Percentiles rank a stretch among this genome's conserved stretches.
Conservation (phyloP, 352 stramenopile genomes). For the Phytophthora sp. region DNA sequence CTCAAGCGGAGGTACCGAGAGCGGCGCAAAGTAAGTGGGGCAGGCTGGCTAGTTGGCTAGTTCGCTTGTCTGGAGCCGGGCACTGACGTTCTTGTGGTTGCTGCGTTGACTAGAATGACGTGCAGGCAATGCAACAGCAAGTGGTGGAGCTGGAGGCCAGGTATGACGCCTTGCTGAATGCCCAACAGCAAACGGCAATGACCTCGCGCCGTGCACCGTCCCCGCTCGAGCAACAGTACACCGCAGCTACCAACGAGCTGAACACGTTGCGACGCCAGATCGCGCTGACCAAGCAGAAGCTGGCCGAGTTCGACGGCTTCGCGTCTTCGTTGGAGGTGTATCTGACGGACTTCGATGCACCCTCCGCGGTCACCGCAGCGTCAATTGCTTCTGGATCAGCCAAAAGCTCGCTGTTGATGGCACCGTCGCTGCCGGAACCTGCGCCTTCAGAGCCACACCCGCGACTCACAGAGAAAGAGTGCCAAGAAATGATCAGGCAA, state of each 20-base stretch:
- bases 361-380: slow-evolving; percentile 17
- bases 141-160: slow-evolving; percentile 37
- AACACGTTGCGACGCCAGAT: slow-evolving; percentile 40
- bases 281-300: slow-evolving; percentile 38
- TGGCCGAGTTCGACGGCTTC: slow-evolving; percentile 47
- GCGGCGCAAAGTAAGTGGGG: slow-evolving; percentile 40
- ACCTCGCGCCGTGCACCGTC: slow-evolving; percentile 17
- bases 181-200: slow-evolving; percentile 27
- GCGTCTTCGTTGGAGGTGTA: slow-evolving; percentile 47
- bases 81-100: slow-evolving; percentile 10
- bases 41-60: too few relatives aligned
- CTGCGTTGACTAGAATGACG: slow-evolving; percentile 33
- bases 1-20: slow-evolving; percentile 45
- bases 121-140: slow-evolving; percentile 50
- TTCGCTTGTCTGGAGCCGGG: too few relatives aligned
- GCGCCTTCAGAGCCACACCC: background rate
- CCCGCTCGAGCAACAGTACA: slow-evolving; percentile 36
- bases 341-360: slow-evolving; percentile 32
- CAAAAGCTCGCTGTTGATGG: slow-evolving; percentile 28
- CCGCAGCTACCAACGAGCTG: slow-evolving; percentile 36
- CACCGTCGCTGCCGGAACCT: slow-evolving; percentile 12
- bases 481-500: slow-evolving; percentile 55
- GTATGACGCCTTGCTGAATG: slow-evolving; percentile 38
- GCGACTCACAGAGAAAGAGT: slow-evolving; percentile 35
- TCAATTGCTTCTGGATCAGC: slow-evolving; percentile 9